Evolutionary conservation across 805 yeast genomes (phyloP).

Genomic region (Schwanniomyces vanrijiae): DNA sequence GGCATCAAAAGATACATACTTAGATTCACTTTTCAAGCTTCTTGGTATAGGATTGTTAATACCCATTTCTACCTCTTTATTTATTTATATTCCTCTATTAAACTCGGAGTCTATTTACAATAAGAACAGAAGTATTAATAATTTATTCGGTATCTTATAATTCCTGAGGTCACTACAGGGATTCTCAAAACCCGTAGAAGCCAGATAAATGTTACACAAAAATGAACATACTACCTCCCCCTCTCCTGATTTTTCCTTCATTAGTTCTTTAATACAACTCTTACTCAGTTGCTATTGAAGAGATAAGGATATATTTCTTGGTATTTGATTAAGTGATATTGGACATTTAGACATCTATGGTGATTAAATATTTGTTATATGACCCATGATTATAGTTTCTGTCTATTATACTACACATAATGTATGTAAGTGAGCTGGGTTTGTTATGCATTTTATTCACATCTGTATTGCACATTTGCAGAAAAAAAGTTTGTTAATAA

Average conservation of each 20-base stretch:
- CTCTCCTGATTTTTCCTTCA: too few species aligned
- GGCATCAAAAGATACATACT: constrained; percentile 48
- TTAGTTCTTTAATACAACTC: too few species aligned
- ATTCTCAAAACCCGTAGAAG: not conserved
- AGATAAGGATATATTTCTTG: too few species aligned
- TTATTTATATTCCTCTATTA: not conserved
- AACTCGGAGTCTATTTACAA: not conserved
- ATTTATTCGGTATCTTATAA: not conserved
- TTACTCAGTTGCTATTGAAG: too few species aligned
- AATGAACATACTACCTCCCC: not conserved
- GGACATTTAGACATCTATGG: too few species aligned
- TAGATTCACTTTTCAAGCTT: constrained; percentile 81
- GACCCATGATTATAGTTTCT: too few species aligned
- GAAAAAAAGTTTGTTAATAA: too few species aligned
- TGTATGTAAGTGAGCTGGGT: too few species aligned
- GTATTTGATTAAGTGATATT: too few species aligned
- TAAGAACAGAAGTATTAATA: not conserved
- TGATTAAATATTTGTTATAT: too few species aligned
- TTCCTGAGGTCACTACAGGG: not conserved
- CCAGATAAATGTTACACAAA: not conserved
- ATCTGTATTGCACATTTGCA: not conserved
- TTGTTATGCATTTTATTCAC: too few species aligned
- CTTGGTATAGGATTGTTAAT: constrained; percentile 95
- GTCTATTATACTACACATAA: too few species aligned
- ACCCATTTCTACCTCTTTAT: constrained; percentile 28